Base-by-base conservation (phyloP, 768 basidiomycete species). In the Floccularia luteovirens region DNA sequence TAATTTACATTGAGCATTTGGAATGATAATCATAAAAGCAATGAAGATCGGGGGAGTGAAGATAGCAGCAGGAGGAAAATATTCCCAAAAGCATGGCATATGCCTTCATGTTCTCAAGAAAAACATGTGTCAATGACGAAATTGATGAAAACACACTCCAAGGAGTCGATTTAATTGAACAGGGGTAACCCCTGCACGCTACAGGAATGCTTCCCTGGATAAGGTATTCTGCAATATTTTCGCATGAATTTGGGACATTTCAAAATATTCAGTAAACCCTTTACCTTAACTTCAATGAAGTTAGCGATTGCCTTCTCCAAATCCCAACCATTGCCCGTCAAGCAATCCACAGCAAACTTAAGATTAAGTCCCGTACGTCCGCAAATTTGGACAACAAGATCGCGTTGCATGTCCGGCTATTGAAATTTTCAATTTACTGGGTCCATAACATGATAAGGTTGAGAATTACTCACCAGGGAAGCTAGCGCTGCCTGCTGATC, bases 261-360 rank as follows among this genome's bases (percentile, higher is more conserved):
- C 45, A n/a, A 39, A 16, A 20, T n/a, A 28, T 31, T 32, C 23
- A 12, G 25, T 38, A 36, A 40, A n/a, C 13, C 11, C 36, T 79
- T 43, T 47, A 87, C 87, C 76, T 86, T 87, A 51, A 97, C 85
- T 56, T 86, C 72, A 53, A 90, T 79, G 59, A 91, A 98, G 54
- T 94, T 93, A 36, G 73, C 71, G 19, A 90, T 53, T 0, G 96
- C 96, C 43, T 72, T 69, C 32, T 79, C 78, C 37, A 87, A 50
- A 54, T 92, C 77, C 92, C 92, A 98, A 5, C 65, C 77, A 54
- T 93, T 96, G 36, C 79, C 80, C 48, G 76, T 68, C 43, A 98
- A 59, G 55, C 94, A 97, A 44, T 96, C 81, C n/a, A 83, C 64
- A 4, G 90, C 75, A 52, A 78, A 94, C 49, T 75, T 71, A 12